Conservation (phyloP, 768 basidiomycete genomes). For the Mycena vulgaris region DNA sequence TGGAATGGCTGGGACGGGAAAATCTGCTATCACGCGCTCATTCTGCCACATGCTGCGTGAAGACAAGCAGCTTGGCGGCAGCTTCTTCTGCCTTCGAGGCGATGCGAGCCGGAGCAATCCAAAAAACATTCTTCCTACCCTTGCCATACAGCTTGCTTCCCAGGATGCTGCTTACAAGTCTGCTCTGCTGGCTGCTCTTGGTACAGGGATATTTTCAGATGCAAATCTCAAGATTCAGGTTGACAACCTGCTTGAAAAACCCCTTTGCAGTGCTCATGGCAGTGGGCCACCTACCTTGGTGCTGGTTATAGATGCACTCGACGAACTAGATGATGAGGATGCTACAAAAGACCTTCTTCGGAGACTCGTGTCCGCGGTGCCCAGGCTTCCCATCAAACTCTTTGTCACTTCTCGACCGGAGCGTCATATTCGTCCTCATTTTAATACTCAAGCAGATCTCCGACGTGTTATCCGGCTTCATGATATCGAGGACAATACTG, state of each 20-base stretch:
- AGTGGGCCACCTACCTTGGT: not conserved
- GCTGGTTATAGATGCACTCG: too few relatives aligned
- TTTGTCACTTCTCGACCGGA: slow-evolving; percentile 13
- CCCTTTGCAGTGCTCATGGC: not conserved
- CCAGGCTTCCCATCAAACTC: slow-evolving; percentile 11
- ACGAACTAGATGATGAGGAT: not conserved
- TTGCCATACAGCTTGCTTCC: not conserved
- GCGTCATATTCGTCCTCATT: slow-evolving; percentile 1
- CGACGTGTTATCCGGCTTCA: too few relatives aligned
- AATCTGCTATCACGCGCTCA: too few relatives aligned
- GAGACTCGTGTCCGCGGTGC: slow-evolving; percentile 1
- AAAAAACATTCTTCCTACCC: too few relatives aligned
- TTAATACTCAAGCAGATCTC: too few relatives aligned
- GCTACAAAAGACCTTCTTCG: not conserved
- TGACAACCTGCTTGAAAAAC: slow-evolving; percentile 1
- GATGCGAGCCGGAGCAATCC: too few relatives aligned
- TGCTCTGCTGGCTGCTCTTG: not conserved
- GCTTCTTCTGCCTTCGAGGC: too few relatives aligned
- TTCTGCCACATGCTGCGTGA: too few relatives aligned
- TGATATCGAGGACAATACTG: not conserved
- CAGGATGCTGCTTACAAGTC: not conserved
- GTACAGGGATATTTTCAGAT: not conserved
- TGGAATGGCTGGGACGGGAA: too few relatives aligned
- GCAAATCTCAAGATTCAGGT: slow-evolving; percentile 10
- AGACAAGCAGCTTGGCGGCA: too few relatives aligned